These are phyloP conservation scores for Saccharomycopsis selenospora DNA, from an alignment of 805 yeast genomes.

Conservation along the genomic window DNA sequence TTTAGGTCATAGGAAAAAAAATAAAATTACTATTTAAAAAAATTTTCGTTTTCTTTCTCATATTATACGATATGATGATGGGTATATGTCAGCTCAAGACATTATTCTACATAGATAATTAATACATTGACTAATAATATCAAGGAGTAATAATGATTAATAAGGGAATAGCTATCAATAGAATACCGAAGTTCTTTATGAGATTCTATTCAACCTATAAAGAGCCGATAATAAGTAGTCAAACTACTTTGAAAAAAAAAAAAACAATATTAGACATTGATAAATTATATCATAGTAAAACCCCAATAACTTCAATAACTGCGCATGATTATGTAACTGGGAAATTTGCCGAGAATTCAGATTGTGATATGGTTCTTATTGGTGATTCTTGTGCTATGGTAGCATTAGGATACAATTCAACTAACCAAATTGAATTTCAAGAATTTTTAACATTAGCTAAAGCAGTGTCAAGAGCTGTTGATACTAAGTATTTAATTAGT, in stretches of 20 bases:
- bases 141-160: too few species aligned
- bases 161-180: too few species aligned
- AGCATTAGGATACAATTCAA: conserved; percentile 69
- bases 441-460: conserved; percentile 72
- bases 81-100: too few species aligned
- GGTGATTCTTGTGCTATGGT: conserved; percentile 96
- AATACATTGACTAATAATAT: too few species aligned
- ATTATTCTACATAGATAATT: too few species aligned
- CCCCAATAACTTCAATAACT: conserved; percentile 55
- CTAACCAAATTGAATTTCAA: conserved; percentile 69
- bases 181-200: too few species aligned
- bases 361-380: conserved; percentile 63
- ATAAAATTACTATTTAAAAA: too few species aligned
- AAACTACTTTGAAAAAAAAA: conserved; percentile 2
- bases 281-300: conserved; percentile 27
- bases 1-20: too few species aligned
- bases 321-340: conserved; percentile 85
- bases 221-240: background rate
- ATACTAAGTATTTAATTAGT: conserved; percentile 60
- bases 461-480: conserved; percentile 69
- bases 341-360: conserved; percentile 55
- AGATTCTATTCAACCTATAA: background rate
- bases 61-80: too few species aligned
- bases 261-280: conserved; percentile 35
- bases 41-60: too few species aligned